Conservation (phyloP, 805 yeast genomes). For the Saccharomyces kudriavzevii region DNA sequence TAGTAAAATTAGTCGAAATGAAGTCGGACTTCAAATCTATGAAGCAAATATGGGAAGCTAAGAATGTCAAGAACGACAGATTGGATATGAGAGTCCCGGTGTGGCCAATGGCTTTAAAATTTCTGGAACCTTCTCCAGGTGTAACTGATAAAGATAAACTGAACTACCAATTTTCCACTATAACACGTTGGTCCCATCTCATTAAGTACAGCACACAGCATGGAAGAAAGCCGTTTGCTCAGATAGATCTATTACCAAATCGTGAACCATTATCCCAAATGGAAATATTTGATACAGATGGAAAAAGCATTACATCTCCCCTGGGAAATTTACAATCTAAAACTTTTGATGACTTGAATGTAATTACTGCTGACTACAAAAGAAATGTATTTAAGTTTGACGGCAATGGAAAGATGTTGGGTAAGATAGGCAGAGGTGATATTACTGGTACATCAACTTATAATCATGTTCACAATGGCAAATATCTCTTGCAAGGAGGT, state of each 20-base stretch:
- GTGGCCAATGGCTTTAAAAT: slow-evolving; percentile 55
- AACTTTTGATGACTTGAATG: slow-evolving; percentile 29
- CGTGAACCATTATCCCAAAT: slow-evolving; percentile 23
- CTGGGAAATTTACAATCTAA: slow-evolving; percentile 16
- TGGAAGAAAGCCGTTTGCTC: slow-evolving; percentile 56
- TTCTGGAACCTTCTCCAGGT: slow-evolving; percentile 31
- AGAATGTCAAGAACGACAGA: slow-evolving; percentile 74
- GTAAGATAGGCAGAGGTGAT: slow-evolving; percentile 69
- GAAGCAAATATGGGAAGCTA: slow-evolving; percentile 53
- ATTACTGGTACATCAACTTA: slow-evolving; percentile 48
- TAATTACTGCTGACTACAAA: slow-evolving; percentile 68
- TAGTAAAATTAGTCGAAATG: slow-evolving; percentile 25
- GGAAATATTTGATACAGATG: slow-evolving; percentile 7
- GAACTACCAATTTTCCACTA: slow-evolving; percentile 45
- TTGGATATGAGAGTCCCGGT: slow-evolving; percentile 77
- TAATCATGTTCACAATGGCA: slow-evolving; percentile 27
- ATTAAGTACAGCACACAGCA: slow-evolving; percentile 62
- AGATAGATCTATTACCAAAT: slow-evolving; percentile 26
- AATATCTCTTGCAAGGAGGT: slow-evolving; percentile 67
- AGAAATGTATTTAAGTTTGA: slow-evolving; percentile 53
- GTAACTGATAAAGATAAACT: slow-evolving; percentile 20
- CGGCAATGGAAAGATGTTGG: slow-evolving; percentile 46
- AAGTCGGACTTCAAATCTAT: slow-evolving; percentile 19
- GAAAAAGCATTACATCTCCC: slow-evolving; percentile 6
- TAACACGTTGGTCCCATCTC: slow-evolving; percentile 51